A percentile compares a stretch with the other conserved stretches of the same genome.
Evolutionary conservation across 2,329 filamentous ascomycete genomes (phyloP).

Genomic region (Trichoderma sp.): DNA sequence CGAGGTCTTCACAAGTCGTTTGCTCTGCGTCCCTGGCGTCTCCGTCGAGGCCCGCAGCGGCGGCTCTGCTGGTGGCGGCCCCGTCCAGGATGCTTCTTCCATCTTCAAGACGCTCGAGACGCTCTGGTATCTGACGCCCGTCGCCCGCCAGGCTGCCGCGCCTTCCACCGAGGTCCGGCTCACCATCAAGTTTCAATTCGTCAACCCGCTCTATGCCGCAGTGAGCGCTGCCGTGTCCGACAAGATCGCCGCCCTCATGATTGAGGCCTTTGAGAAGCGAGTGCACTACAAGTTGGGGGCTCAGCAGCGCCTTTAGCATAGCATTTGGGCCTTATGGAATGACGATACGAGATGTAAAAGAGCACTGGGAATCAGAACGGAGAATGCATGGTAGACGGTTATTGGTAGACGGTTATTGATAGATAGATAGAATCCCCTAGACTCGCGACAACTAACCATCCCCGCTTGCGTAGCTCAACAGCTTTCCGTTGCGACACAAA

Average conservation of each 20-base stretch:
- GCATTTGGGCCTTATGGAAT: not conserved
- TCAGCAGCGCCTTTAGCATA: slow-evolving; percentile 9
- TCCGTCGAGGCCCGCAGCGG: slow-evolving; percentile 78
- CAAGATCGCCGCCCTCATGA: slow-evolving; percentile 82
- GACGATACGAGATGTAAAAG: not conserved
- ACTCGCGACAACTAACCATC: slow-evolving; percentile 22
- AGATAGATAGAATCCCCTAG: slow-evolving; percentile 1
- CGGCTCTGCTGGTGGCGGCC: slow-evolving; percentile 44
- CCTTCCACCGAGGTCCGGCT: slow-evolving; percentile 67
- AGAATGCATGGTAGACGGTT: not conserved
- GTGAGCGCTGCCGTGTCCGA: slow-evolving; percentile 79
- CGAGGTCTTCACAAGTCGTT: slow-evolving; percentile 76
- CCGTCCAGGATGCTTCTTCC: slow-evolving; percentile 38
- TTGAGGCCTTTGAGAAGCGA: slow-evolving; percentile 85
- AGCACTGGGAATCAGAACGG: not conserved
- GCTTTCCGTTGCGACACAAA: slow-evolving; percentile 17
- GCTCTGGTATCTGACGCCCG: slow-evolving; percentile 61
- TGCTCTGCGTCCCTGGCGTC: slow-evolving; percentile 71
- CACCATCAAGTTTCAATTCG: slow-evolving; percentile 76
- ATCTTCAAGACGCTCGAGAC: slow-evolving; percentile 69
- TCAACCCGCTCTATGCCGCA: slow-evolving; percentile 81
- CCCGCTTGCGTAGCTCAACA: slow-evolving; percentile 19
- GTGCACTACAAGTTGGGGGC: slow-evolving; percentile 50
- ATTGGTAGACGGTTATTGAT: too few relatives aligned
- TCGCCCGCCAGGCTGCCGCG: slow-evolving; percentile 27